Conservation (phyloP, 768 basidiomycete species). For the Mycena vulgaris region DNA sequence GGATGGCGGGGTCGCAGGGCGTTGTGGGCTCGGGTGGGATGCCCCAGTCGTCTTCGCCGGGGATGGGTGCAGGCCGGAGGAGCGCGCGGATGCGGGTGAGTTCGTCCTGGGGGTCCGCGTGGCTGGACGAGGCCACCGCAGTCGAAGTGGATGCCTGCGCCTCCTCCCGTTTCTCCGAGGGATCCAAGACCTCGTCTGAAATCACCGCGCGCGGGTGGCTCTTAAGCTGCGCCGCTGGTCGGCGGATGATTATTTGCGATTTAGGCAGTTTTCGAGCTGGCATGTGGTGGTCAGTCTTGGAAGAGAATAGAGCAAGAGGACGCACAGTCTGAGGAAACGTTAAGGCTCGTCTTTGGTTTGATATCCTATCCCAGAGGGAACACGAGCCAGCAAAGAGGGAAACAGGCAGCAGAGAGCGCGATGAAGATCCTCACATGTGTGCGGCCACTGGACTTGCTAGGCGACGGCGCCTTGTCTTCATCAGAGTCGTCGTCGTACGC, state of each 20-base stretch:
- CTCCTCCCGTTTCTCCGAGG: constrained; percentile 22
- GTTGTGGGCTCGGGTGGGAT: constrained; percentile 73
- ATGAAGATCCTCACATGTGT: constrained; percentile 76
- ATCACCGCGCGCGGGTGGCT: constrained; percentile 65
- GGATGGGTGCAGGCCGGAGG: constrained; percentile 74
- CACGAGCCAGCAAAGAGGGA: constrained; percentile 76
- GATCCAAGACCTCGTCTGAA: constrained; percentile 59
- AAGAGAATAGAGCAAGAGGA: constrained; percentile 15
- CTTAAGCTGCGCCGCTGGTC: constrained; percentile 61
- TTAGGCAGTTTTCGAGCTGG: constrained; percentile 63
- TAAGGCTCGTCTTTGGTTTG: constrained; percentile 57
- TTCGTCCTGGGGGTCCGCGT: constrained; percentile 59
- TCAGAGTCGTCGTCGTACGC: constrained; percentile 71
- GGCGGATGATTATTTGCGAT: constrained; percentile 74
- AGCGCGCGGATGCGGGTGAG: constrained; percentile 67
- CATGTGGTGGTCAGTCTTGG: not conserved
- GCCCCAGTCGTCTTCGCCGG: constrained; percentile 81
- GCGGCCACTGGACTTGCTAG: constrained; percentile 45
- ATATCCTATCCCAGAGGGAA: constrained; percentile 78
- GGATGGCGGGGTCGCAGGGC: constrained; percentile 74
- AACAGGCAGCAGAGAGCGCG: constrained; percentile 59
- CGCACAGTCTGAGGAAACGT: constrained; percentile 61
- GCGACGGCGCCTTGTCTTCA: constrained; percentile 58
- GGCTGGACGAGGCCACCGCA: constrained; percentile 41
- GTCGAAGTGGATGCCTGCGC: constrained; percentile 38